Base-by-base conservation (phyloP, 73 alveolate species). In the Paramecium caudatum region DNA sequence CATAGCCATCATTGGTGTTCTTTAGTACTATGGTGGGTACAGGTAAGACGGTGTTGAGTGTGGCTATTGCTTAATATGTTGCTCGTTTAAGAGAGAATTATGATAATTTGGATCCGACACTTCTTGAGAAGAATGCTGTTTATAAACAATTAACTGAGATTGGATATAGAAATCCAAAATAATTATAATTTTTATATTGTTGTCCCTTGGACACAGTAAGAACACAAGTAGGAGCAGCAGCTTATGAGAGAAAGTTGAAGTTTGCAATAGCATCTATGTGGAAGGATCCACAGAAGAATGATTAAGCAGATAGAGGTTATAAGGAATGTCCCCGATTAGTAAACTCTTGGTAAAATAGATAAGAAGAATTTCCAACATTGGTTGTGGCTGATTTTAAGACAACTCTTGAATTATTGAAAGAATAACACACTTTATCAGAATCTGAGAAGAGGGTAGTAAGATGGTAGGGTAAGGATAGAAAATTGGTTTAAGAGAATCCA, bases 191-290 rank as follows among this genome's bases (percentile, higher is more conserved):
- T 41, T 45, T 74, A 8, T 74, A 74, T 74, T 74, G 88, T 45
- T 74, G 88, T 74, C 88, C 88, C 13, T 39, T 74, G 19, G 88
- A 74, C 19, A 74, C 88, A 0, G 88, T 74, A 5, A 74, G 88
- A 74, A 74, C 88, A 4, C 43, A 74, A 45, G 88, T 74, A 0
- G 88, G 88, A 15, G 43, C 88, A 6, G 88, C 88, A 19, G 88
- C 88, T 10, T 74, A 74, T 74, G 88, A 74, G 30, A 74, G 88
- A 25, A 74, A 74, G 32, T 41, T 74, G 39, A 74, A 74, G 43
- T 74, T 74, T 74, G 88, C 88, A 39, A 74, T 74, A 21, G 88
- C 88, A 27, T 74, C 88, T 16, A 74, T 74, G 88, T 74, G 88
- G 88, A 36, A 37, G 10, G 88, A 74, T 39, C 47, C 88, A 2